phyloP scores from a whole-genome alignment of 345 rosid species.

The Lumnitzera littorea region DNA sequence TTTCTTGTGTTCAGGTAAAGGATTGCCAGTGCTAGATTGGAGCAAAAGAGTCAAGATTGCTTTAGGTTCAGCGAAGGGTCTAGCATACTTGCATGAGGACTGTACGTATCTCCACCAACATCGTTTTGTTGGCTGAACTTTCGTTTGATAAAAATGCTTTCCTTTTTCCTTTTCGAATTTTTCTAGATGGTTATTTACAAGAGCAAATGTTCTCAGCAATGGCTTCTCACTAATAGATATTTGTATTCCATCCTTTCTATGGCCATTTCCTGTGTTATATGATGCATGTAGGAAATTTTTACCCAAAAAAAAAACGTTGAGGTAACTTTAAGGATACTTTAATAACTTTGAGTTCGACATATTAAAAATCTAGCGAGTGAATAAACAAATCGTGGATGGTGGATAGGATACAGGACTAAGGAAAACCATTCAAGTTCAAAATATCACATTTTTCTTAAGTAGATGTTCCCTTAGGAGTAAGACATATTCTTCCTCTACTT shows the following conservation, averaged over 20 bases:
- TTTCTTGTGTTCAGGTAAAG: conserved; percentile 36
- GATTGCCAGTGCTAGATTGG: conserved; percentile 70
- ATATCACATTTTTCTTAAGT: no score
- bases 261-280: background rate
- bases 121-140: background rate
- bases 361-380: no score
- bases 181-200: background rate
- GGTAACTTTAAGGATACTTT: no score
- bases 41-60: conserved; percentile 76
- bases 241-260: background rate
- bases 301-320: no score
- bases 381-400: no score
- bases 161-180: background rate
- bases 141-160: background rate
- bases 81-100: conserved; percentile 96
- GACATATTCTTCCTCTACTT: background rate
- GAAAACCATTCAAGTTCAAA: no score
- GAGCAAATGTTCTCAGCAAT: background rate
- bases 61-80: conserved; percentile 91
- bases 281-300: no score
- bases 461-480: background rate
- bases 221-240: background rate
- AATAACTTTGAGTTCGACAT: no score
- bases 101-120: conserved; percentile 42
- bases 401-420: no score